phyloP scores from a whole-genome alignment of 208 protist genomes.

The Porcisia deanei region DNA sequence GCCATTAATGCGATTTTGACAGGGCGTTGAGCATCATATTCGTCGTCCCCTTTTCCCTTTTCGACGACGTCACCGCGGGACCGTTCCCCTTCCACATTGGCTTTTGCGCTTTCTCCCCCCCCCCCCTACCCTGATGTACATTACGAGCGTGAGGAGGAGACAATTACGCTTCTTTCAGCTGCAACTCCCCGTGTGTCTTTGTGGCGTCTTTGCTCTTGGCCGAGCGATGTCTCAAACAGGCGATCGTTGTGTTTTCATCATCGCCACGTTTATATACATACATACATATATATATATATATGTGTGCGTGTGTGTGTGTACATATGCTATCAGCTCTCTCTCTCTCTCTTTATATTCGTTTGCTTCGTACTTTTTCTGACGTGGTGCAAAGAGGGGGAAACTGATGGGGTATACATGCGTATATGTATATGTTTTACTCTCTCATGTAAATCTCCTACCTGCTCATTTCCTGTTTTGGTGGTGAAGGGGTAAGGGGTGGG shows the following conservation, averaged over 20 bases:
- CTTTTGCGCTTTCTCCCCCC: neutral
- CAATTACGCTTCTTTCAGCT: neutral
- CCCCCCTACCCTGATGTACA: neutral
- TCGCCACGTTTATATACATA: neutral
- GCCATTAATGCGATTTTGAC: slow-evolving; percentile 33
- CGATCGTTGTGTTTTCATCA: neutral
- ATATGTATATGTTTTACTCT: neutral
- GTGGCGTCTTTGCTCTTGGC: neutral
- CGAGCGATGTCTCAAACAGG: neutral
- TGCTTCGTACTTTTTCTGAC: neutral
- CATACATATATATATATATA: neutral
- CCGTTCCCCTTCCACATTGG: neutral
- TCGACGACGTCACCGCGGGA: neutral
- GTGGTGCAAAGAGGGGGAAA: neutral
- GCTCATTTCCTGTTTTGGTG: neutral
- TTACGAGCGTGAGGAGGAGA: neutral
- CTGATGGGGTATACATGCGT: too few species aligned
- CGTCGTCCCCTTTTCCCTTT: neutral
- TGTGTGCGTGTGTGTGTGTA: neutral
- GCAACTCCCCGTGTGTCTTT: neutral
- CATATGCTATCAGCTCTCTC: neutral
- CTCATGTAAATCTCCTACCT: neutral
- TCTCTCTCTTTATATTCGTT: too few species aligned
- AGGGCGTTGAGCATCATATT: neutral
- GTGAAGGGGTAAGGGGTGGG: neutral